Evolutionary conservation across 176 grass and related monocot genomes (phyloP), one percentile per base, ranked within the genome.

Genomic region (Dendrocalamus sinicus): DNA sequence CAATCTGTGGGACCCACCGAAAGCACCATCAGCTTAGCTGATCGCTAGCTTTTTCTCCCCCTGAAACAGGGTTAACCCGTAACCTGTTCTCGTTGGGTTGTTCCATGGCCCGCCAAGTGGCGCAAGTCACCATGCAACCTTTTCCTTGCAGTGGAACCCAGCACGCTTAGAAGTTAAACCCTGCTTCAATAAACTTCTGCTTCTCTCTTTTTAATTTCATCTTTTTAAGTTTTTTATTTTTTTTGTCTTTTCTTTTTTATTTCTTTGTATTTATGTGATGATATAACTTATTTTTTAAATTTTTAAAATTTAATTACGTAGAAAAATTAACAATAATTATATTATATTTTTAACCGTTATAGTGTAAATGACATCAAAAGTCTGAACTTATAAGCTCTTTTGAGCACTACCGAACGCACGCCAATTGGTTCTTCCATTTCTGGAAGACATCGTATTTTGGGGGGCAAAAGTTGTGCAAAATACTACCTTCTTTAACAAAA

Each of bases 291-390:
- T 32, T 35, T 35, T 35, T 35, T 35, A n/a, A n/a, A 35, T 35
- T 35, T 35, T 32, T 35, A 4, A 35, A 35, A 35, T 35, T 35
- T 35, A 35, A 35, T 35, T 4, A 35, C 1, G 3, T 32, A 35
- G 0, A 35, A 35, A 35, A 35, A 0, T 0, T 35, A 35, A 35
- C 3, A 35, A 35, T 35, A 35, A 35, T 3, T 35, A 4, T 4
- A 35, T 35, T 0, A 2, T 0, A 4, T 35, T 35, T 35, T 35
- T 2, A 4, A 0, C 0, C 3, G 3, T 3, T 32, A 32, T 2
- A 32, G 32, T 35, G 3, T 35, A 35, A 35, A 35, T 4, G 32
- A 35, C 32, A 35, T 35, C 32, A 35, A 35, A 35, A 35, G 3
- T 3, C 3, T 35, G 32, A 0, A 35, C 32, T 35, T 35, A 35